phyloP scores from a whole-genome alignment of 176 grass and related monocot species.

The Melocanna baccifera region DNA sequence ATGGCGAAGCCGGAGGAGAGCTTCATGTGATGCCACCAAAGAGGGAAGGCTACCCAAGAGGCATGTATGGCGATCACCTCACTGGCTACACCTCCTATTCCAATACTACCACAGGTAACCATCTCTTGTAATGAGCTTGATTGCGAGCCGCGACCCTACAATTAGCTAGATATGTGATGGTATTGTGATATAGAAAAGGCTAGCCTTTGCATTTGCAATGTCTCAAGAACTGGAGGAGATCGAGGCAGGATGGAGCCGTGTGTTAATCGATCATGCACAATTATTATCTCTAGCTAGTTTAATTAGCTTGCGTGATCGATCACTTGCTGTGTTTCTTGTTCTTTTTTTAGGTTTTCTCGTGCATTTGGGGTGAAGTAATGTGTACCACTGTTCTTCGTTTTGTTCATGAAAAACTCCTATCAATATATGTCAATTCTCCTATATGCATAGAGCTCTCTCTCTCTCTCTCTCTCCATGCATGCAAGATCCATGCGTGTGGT shows the following conservation, averaged over 20 bases:
- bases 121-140: slow-evolving; percentile 42
- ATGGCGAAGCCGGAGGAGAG: slow-evolving; percentile 31
- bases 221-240: slow-evolving; percentile 23
- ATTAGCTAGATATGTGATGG: slow-evolving; percentile 33
- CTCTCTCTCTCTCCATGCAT: neutral
- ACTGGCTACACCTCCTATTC: slow-evolving; percentile 41
- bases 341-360: slow-evolving; percentile 28
- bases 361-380: slow-evolving; percentile 31
- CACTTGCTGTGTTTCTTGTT: slow-evolving; percentile 3
- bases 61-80: slow-evolving; percentile 44
- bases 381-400: slow-evolving; percentile 38
- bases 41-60: slow-evolving; percentile 30
- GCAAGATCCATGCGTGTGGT: neutral
- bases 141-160: neutral
- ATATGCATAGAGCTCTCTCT: neutral
- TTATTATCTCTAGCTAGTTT: slow-evolving; percentile 15
- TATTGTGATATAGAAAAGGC: slow-evolving; percentile 39
- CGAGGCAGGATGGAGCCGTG: neutral
- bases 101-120: slow-evolving; percentile 51
- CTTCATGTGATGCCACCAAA: slow-evolving; percentile 34
- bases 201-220: slow-evolving; percentile 31
- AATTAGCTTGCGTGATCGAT: slow-evolving; percentile 44
- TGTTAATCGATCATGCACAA: slow-evolving; percentile 34
- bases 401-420: slow-evolving; percentile 30
- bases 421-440: slow-evolving; percentile 20